Evolutionary conservation across 2,329 filamentous ascomycete species (phyloP).

Genomic region (Venturia carpophila): DNA sequence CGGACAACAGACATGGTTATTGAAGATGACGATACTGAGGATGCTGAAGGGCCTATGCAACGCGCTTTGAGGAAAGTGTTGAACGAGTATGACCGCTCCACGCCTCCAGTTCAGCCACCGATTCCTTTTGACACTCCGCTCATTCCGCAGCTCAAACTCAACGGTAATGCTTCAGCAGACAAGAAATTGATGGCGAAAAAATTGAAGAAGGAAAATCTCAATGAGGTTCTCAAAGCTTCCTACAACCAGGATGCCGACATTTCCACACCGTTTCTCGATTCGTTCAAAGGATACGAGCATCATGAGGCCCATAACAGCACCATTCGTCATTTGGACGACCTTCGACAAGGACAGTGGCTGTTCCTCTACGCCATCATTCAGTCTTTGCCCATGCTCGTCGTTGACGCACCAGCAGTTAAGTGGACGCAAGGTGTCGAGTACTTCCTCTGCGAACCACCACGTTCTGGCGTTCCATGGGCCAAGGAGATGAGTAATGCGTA

Average conservation of each 20-base stretch:
- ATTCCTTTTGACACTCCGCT: conserved; percentile 84
- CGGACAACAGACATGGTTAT: conserved; percentile 64
- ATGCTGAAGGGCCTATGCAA: conserved; percentile 51
- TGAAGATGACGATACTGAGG: conserved; percentile 42
- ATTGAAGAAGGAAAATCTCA: conserved; percentile 71
- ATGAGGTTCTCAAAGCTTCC: conserved; percentile 66
- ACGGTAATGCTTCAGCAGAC: conserved; percentile 66
- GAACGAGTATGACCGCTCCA: conserved; percentile 80
- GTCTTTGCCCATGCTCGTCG: conserved; percentile 66
- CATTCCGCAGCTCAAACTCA: conserved; percentile 63
- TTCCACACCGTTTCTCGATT: conserved; percentile 54
- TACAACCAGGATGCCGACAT: conserved; percentile 69
- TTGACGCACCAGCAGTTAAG: conserved; percentile 63
- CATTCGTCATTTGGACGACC: conserved; percentile 60
- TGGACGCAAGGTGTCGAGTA: conserved; percentile 69
- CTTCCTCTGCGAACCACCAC: conserved; percentile 69
- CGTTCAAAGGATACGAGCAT: conserved; percentile 64
- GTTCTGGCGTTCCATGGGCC: conserved; percentile 66
- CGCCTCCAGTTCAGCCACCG: conserved; percentile 81
- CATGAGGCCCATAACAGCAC: conserved; percentile 58
- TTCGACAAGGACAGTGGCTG: conserved; percentile 70
- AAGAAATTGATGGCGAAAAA: conserved; percentile 61
- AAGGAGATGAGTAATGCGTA: conserved; percentile 40
- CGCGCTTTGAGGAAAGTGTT: conserved; percentile 69
- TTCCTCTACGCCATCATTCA: conserved; percentile 74